phyloP scores from a whole-genome alignment of 208 protist species.

The Acanthamoeba sp. region DNA sequence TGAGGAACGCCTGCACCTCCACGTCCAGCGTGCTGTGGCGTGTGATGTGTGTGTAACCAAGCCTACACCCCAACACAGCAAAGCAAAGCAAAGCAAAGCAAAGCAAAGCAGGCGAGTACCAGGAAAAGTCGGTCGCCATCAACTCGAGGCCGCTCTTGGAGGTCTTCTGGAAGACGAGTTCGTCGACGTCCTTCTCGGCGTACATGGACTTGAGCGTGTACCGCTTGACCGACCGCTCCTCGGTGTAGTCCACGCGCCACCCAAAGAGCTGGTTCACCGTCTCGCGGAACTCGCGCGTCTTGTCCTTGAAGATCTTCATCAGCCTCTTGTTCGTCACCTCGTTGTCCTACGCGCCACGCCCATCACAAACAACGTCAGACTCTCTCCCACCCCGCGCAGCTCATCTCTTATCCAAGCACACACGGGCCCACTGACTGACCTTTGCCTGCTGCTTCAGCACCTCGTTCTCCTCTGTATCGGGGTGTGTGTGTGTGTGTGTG shows the following conservation, averaged over 20 bases:
- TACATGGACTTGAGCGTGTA: slow-evolving; percentile 30
- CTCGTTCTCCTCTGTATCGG: slow-evolving; percentile 5
- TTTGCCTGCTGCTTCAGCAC: slow-evolving; percentile 3
- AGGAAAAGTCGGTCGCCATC: slow-evolving; percentile 25
- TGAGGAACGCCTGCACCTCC: slow-evolving; percentile 23
- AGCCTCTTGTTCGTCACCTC: slow-evolving; percentile 20
- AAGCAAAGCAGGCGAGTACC: background rate
- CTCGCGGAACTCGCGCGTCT: slow-evolving; percentile 18
- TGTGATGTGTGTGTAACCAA: background rate
- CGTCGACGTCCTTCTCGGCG: slow-evolving; percentile 15
- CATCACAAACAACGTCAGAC: background rate
- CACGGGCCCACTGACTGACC: background rate
- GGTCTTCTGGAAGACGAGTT: slow-evolving; percentile 36
- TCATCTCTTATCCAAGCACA: background rate
- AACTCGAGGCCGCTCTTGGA: background rate
- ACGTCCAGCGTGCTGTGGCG: background rate
- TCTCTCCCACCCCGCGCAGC: no score
- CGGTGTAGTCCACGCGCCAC: slow-evolving; percentile 28
- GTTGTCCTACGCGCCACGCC: background rate
- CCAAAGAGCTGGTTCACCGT: slow-evolving; percentile 5
- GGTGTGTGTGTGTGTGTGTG: no score
- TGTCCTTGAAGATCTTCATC: slow-evolving; percentile 55
- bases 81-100: background rate
- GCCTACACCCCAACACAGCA: background rate
- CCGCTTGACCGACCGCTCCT: slow-evolving; percentile 40